A percentile compares a stretch with the other conserved stretches of the same genome.
These are phyloP conservation scores for Aspergillus ochraceoroseus DNA, from an alignment of 2,329 filamentous ascomycete species.

Conservation along the genomic window DNA sequence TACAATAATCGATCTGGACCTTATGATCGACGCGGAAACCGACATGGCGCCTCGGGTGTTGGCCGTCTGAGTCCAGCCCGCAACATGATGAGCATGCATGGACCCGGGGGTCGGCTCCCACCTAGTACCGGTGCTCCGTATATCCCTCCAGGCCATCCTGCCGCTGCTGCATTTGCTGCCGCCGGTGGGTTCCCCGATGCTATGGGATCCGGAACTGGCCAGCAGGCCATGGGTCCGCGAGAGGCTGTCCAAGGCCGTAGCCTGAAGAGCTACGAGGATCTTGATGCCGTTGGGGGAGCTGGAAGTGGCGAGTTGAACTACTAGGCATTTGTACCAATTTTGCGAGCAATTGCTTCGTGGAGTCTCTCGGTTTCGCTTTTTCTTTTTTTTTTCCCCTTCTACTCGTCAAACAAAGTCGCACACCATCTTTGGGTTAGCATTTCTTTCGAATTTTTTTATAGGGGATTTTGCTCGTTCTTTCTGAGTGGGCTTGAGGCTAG, in stretches of 20 bases:
- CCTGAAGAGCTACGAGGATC: constrained; percentile 93
- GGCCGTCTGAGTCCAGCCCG: constrained; percentile 48
- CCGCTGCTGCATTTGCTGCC: constrained; percentile 39
- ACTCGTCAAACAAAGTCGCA: too few species aligned
- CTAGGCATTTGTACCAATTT: constrained; percentile 43
- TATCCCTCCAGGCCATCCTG: constrained; percentile 40
- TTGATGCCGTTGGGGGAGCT: constrained; percentile 74
- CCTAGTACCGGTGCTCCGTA: constrained; percentile 31
- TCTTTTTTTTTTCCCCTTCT: not conserved
- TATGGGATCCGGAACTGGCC: constrained; percentile 61
- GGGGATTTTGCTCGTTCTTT: too few species aligned
- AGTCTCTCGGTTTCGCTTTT: too few species aligned
- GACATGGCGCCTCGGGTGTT: constrained; percentile 49
- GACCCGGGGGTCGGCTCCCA: constrained; percentile 31
- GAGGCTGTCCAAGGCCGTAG: constrained; percentile 91
- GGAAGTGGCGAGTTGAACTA: constrained; percentile 87
- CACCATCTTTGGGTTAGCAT: too few species aligned
- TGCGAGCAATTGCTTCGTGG: too few species aligned
- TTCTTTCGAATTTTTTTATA: too few species aligned
- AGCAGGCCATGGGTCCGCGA: constrained; percentile 70
- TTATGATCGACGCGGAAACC: constrained; percentile 63
- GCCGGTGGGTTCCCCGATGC: constrained; percentile 44
- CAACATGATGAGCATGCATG: constrained; percentile 37
- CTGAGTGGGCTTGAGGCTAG: too few species aligned
- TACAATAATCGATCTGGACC: constrained; percentile 64